Conservation (phyloP, 768 basidiomycete genomes). For the Rhizopogon vulgaris region DNA sequence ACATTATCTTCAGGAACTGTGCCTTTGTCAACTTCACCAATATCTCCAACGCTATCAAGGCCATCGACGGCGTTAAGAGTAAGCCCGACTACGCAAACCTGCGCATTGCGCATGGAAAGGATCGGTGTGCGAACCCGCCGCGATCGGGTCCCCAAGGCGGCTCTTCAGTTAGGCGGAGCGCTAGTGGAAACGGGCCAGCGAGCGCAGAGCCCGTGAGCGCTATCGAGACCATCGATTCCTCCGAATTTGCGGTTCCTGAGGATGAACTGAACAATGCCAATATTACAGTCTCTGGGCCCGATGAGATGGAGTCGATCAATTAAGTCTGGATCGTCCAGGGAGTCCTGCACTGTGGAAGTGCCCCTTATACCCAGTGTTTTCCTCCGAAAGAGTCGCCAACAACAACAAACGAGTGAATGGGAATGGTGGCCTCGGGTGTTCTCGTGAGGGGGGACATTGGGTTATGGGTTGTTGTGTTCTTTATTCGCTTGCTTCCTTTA, state of each 20-base stretch:
- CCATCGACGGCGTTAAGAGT: slow-evolving; percentile 92
- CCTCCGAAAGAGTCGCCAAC: neutral
- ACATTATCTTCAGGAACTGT: slow-evolving; percentile 59
- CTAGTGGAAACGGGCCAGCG: slow-evolving; percentile 32
- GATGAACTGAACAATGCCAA: neutral
- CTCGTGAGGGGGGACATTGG: slow-evolving; percentile 31
- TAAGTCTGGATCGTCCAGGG: neutral
- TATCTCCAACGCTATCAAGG: slow-evolving; percentile 93
- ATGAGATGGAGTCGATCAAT: neutral
- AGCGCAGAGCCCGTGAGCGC: slow-evolving; percentile 7
- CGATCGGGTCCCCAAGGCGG: slow-evolving; percentile 76
- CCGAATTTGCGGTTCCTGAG: neutral
- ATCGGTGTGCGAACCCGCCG: slow-evolving; percentile 91
- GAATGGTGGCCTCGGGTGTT: slow-evolving; percentile 17
- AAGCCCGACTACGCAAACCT: slow-evolving; percentile 87
- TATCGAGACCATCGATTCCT: neutral
- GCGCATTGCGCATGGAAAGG: slow-evolving; percentile 92
- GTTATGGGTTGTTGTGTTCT: slow-evolving; percentile 59
- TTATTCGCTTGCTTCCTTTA: slow-evolving; percentile 39
- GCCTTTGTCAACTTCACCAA: slow-evolving; percentile 96
- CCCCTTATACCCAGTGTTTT: neutral
- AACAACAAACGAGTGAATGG: slow-evolving; percentile 15
- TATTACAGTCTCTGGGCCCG: neutral
- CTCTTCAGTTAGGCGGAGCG: slow-evolving; percentile 42
- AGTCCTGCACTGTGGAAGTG: neutral